Evolutionary conservation across 345 rosid genomes (phyloP), one percentile per base, ranked within the genome.

Genomic region (Salix purpurea): DNA sequence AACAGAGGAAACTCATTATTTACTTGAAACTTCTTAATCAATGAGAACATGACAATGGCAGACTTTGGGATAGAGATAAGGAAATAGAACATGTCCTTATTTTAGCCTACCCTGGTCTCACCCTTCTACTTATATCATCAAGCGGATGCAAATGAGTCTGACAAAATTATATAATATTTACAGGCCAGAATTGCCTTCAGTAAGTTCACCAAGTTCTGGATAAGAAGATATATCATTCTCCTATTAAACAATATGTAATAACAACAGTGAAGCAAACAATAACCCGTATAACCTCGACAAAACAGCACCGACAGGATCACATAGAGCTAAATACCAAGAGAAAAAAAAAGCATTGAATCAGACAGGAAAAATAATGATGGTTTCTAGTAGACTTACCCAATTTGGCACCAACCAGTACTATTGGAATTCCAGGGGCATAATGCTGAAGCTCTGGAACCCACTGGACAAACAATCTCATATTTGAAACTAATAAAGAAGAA

Each of bases 381-480:
- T 60, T 15, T 70, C 52, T 15, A 13, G 42, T 70, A 48, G 12
- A 74, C 88, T 87, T 70, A 91, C 99, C 99, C 86, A 93, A 76
- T 88, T 95, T 95, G 77, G 99, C 93, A 67, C 99, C 99, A 32
- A 89, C 97, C 73, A 95, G 86, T 26, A 95, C 97, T 13, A 93
- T 74, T 6, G 99, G 99, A 70, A 93, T 85, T 77, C 99, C 97
- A 3, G 96, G 97, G 75, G 93, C 91, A 84, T 82, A 94, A 85
- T 93, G 99, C 83, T 90, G 94, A 72, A 95, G 97, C 76, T 95
- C 99, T 75, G 99, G 97, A 82, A 95, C 88, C 99, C 99, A 95
- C 99, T 95, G 90, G 74, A 77, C 71, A 82, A 79, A 82, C 65
- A 87, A 72, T 69, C 54, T 64, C 18, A 42, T 48, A 72, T 87